A percentile compares a stretch with the other conserved stretches of the same genome.
Conservation (phyloP, 768 basidiomycete species). For the Clitopilus hobsonii region DNA sequence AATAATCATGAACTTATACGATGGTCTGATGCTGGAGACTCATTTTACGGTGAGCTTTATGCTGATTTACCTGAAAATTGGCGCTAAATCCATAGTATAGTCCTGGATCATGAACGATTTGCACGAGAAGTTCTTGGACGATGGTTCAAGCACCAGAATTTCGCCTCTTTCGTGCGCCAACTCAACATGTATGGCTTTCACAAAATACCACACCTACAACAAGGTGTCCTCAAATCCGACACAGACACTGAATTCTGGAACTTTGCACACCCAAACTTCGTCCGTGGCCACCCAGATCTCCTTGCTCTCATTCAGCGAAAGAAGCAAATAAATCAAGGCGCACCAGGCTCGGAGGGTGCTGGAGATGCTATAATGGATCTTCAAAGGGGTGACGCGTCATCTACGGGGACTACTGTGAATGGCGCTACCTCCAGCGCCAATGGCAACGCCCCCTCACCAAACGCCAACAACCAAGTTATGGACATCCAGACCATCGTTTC, state of each 20-base stretch:
- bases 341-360: slow-evolving; percentile 6
- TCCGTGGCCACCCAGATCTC: slow-evolving; percentile 83
- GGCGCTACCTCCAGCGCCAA: slow-evolving; percentile 6
- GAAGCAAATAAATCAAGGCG: slow-evolving; percentile 47
- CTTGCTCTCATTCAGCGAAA: slow-evolving; percentile 87
- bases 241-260: slow-evolving; percentile 83
- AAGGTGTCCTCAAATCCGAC: slow-evolving; percentile 85
- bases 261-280: slow-evolving; percentile 88
- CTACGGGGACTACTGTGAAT: slow-evolving; percentile 6
- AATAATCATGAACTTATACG: slow-evolving; percentile 79
- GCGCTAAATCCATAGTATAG: slow-evolving; percentile 31
- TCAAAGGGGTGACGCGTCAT: slow-evolving; percentile 15
- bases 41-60: slow-evolving; percentile 71
- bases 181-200: slow-evolving; percentile 96
- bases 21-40: slow-evolving; percentile 89
- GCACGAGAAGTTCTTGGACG: slow-evolving; percentile 84
- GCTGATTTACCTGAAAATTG: neutral
- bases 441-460: slow-evolving; percentile 26
- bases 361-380: slow-evolving; percentile 30
- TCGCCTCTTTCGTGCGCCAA: slow-evolving; percentile 87
- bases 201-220: slow-evolving; percentile 93
- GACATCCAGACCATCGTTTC: slow-evolving; percentile 78
- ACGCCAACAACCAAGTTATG: slow-evolving; percentile 39
- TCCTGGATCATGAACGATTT: slow-evolving; percentile 88
- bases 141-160: slow-evolving; percentile 98